Base-by-base conservation (phyloP, 495 filamentous ascomycete genomes). In the Ramalina intermedia region DNA sequence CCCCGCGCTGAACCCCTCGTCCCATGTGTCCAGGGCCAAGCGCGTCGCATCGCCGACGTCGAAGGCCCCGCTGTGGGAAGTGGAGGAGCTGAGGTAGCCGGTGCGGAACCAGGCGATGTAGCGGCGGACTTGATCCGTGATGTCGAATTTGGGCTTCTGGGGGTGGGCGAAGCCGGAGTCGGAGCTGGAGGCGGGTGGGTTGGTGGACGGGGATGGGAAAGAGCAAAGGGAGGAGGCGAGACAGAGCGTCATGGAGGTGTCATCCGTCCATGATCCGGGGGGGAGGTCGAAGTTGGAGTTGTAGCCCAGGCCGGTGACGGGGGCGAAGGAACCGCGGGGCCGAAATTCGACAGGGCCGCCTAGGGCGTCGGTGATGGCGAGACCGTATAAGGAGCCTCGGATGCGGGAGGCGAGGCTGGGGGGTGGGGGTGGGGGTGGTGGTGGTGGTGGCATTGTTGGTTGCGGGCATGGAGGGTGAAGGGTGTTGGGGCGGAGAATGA, bases 221-320 rank as follows among this genome's bases (percentile, higher is more conserved):
- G 29, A 33, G 7, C 2, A 2, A 27, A 73, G 57, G 16, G 68
- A 65, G 38, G 61, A 53, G 1, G 67, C 67, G 0, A 74, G 63
- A 39, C 68, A 71, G 3, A 74, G 58, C 5, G 69, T 67, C 65
- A 72, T 69, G 20, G 65, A 58, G 1, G 66, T 71, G 49, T 73
- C 70, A 52, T 72, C 71, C 4, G 71, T 71, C 52, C 66, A 72
- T 36, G 61, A 62, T 7, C 71, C 69, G 21, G 54, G 50, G 20
- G 52, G 49, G 14, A 58, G 53, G 43, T 47, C 24, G 39, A 62
- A 63, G 29, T 50, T 57, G 8, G 9, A 16, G 40, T 60, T 66
- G 14, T 55, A 45, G 5, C 40, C 54, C 23, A 68, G 46, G 3
- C 47, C 56, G 6, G 56, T 63, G 46, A 73, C 59, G 12, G 55